Conservation (phyloP, 768 basidiomycete species). For the Heimioporus sp. region DNA sequence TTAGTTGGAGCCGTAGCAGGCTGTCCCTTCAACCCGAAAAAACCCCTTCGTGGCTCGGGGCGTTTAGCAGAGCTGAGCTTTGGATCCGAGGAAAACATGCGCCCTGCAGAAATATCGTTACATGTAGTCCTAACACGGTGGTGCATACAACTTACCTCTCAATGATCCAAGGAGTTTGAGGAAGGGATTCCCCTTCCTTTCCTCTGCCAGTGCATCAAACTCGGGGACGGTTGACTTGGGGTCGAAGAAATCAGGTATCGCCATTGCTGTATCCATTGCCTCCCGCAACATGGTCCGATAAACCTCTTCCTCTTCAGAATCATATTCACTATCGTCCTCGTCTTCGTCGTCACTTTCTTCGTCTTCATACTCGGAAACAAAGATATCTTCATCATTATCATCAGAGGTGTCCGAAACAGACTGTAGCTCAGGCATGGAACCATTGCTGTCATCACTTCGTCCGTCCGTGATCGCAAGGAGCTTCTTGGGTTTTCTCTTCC, state of each 20-base stretch:
- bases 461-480: constrained; percentile 52
- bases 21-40: constrained; percentile 21
- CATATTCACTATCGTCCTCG: constrained; percentile 47
- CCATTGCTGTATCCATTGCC: constrained; percentile 68
- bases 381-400: constrained; percentile 35
- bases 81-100: constrained; percentile 54
- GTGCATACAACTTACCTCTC: constrained; percentile 47
- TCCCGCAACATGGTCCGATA: constrained; percentile 59
- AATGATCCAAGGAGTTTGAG: constrained; percentile 72
- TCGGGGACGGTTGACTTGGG: constrained; percentile 44
- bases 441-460: constrained; percentile 35
- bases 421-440: constrained; percentile 67
- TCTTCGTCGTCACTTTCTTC: constrained; percentile 31
- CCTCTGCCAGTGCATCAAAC: constrained; percentile 43
- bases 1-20: constrained; percentile 11
- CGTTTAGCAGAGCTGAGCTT: constrained; percentile 41
- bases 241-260: constrained; percentile 58
- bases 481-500: constrained; percentile 34
- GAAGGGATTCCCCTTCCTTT: constrained; percentile 72
- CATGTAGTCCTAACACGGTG: not conserved
- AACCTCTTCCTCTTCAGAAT: constrained; percentile 69
- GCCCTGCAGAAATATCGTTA: constrained; percentile 42
- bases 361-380: constrained; percentile 31
- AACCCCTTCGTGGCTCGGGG: constrained; percentile 31
- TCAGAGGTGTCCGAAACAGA: constrained; percentile 63